These are phyloP conservation scores for Priceomyces medius DNA, from an alignment of 805 yeast genomes.

Conservation along the genomic window DNA sequence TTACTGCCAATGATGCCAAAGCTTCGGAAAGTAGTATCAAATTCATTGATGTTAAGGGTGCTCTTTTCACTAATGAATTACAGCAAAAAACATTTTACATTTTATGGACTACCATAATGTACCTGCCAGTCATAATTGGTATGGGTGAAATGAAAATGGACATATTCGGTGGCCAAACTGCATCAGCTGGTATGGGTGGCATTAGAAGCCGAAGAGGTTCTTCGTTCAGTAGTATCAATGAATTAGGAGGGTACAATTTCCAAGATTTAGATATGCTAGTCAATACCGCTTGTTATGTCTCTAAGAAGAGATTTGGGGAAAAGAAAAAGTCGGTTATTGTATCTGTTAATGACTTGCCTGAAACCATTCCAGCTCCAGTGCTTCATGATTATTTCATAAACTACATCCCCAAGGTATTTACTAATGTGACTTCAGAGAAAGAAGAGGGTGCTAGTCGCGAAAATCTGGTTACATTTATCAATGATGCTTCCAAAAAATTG, in stretches of 20 bases:
- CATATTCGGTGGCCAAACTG: constrained; percentile 12
- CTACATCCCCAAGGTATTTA: constrained; percentile 24
- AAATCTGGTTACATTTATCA: constrained; percentile 21
- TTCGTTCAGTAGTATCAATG: constrained; percentile 38
- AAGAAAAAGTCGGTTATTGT: constrained; percentile 18
- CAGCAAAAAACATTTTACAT: constrained; percentile 36
- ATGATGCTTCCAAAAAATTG: constrained; percentile 17
- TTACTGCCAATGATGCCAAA: constrained; percentile 9
- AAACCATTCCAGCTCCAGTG: constrained; percentile 31
- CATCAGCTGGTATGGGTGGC: constrained; percentile 13
- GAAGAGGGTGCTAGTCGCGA: constrained; percentile 10
- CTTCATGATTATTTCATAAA: constrained; percentile 36
- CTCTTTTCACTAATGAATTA: constrained; percentile 38
- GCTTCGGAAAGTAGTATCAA: constrained; percentile 9
- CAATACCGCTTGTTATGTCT: constrained; percentile 27
- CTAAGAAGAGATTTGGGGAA: constrained; percentile 16
- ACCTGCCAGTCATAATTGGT: constrained; percentile 22
- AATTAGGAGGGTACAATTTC: constrained; percentile 40
- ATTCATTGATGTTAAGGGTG: constrained; percentile 30
- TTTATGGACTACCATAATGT: constrained; percentile 27
- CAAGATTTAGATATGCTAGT: constrained; percentile 39
- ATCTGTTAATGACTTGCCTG: constrained; percentile 33
- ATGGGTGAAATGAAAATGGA: constrained; percentile 38
- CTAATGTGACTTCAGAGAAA: constrained; percentile 9
- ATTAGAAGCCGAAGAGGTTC: constrained; percentile 26